A percentile compares a stretch with the other conserved stretches of the same genome.
These are phyloP conservation scores for Trypanosoma theileri DNA, from an alignment of 208 protist genomes.

Conservation along the genomic window DNA sequence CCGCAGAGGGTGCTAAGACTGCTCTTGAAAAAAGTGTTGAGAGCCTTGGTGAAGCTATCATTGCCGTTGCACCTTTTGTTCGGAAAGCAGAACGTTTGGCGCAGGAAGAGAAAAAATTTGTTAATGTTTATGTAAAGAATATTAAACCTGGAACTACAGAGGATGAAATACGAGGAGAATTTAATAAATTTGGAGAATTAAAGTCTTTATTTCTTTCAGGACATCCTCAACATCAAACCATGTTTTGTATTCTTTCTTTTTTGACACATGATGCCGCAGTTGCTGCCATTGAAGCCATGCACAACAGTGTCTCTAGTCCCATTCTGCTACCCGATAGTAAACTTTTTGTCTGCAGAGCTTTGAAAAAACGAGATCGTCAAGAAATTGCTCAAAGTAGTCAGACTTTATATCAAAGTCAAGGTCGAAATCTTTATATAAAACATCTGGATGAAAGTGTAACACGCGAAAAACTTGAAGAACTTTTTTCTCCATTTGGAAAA, in stretches of 20 bases:
- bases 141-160: constrained; percentile 58
- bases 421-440: constrained; percentile 88
- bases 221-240: constrained; percentile 39
- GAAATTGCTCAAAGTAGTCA: constrained; percentile 33
- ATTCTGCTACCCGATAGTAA: background rate
- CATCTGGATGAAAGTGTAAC: constrained; percentile 89
- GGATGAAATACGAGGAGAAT: constrained; percentile 66
- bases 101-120: constrained; percentile 82
- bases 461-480: constrained; percentile 72
- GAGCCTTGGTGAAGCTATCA: constrained; percentile 73
- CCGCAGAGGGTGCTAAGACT: constrained; percentile 80
- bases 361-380: constrained; percentile 53
- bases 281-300: constrained; percentile 56
- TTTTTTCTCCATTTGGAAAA: constrained; percentile 84
- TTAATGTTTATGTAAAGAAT: constrained; percentile 96
- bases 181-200: constrained; percentile 81
- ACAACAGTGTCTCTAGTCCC: constrained; percentile 28
- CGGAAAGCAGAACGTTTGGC: constrained; percentile 74
- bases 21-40: constrained; percentile 93
- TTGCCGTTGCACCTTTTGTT: constrained; percentile 85
- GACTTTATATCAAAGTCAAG: constrained; percentile 46
- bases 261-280: constrained; percentile 73
- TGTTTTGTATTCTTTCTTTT: constrained; percentile 96
- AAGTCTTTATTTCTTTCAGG: constrained; percentile 47
- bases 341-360: constrained; percentile 46